Conservation (phyloP, 345 rosid species). For the Eucalyptus cloeziana region DNA sequence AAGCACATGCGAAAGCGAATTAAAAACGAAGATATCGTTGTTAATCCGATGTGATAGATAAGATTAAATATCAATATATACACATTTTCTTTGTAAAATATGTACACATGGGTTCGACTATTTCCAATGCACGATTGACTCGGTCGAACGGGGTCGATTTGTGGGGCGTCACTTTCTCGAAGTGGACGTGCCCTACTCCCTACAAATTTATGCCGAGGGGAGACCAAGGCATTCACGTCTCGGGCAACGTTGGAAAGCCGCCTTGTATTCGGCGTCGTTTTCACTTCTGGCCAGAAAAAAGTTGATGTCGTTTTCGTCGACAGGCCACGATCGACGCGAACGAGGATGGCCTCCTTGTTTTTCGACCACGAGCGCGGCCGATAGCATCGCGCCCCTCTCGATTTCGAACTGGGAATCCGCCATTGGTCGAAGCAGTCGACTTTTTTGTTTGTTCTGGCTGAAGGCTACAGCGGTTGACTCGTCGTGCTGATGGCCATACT, state of each 20-base stretch:
- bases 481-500: not conserved
- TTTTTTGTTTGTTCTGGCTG: not conserved
- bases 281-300: not conserved
- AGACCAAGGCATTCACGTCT: not conserved
- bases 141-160: not conserved
- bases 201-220: not conserved
- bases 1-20: rapidly evolving
- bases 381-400: not conserved
- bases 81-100: not conserved
- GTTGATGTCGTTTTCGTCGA: not conserved
- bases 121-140: not conserved
- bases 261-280: not conserved
- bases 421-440: not conserved
- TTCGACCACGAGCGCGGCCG: not conserved
- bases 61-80: not conserved
- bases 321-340: not conserved
- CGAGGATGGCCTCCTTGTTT: not conserved
- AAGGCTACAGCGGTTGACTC: not conserved
- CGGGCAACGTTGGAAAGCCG: not conserved
- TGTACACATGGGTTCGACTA: not conserved
- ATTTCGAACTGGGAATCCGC: not conserved
- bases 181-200: not conserved
- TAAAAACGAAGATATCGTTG: rapidly evolving
- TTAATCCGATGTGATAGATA: rapidly evolving
- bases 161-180: not conserved